These are phyloP conservation scores for Tetradesmus obliquus DNA, from an alignment of 139 green algal genomes.

Conservation along the genomic window DNA sequence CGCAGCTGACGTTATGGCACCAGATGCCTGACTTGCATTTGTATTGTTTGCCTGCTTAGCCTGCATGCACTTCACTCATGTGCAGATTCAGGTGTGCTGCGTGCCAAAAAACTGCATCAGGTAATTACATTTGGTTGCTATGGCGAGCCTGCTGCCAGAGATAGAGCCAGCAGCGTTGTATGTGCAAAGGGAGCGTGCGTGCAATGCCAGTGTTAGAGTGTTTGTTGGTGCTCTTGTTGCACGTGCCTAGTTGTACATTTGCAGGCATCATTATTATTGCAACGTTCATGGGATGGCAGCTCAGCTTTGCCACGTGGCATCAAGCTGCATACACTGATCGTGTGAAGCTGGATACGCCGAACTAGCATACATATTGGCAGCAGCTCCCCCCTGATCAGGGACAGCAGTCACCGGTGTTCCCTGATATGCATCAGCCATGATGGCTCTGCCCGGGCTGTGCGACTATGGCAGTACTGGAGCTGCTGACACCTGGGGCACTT, in stretches of 20 bases:
- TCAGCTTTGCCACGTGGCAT: no score
- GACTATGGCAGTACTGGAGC: no score
- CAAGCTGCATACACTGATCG: no score
- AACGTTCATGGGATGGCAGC: background rate
- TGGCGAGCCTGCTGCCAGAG: background rate
- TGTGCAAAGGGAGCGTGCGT: background rate
- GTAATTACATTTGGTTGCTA: background rate
- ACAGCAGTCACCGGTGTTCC: no score
- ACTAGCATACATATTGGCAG: no score
- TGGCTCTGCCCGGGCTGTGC: no score
- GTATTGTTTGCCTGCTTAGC: background rate
- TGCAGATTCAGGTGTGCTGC: background rate
- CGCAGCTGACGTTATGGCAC: background rate
- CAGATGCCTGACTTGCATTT: background rate
- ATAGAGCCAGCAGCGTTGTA: background rate
- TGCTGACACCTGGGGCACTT: no score
- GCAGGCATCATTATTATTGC: background rate
- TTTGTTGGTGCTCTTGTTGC: background rate
- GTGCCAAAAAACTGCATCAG: background rate
- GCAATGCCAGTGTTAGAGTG: background rate
- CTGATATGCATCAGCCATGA: no score
- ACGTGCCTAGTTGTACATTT: background rate
- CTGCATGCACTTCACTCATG: background rate
- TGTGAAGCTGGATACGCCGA: no score
- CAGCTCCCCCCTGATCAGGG: no score